Base-by-base conservation (phyloP, 371 early-diverging fungal species). In the Rhizopus arrhizus region DNA sequence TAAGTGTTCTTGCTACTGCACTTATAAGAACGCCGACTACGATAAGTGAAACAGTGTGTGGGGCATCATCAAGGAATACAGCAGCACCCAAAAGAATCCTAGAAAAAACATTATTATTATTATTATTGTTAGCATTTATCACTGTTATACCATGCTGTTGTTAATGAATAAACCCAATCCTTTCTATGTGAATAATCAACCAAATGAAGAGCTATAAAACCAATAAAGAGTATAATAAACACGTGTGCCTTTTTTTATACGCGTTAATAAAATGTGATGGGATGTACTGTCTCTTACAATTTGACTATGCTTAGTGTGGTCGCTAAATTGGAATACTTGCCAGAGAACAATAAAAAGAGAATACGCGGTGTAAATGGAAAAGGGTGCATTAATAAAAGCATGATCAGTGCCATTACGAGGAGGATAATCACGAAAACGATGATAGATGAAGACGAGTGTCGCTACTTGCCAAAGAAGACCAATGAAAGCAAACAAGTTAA, bases 111-210 rank as follows among this genome's bases (percentile, higher is more conserved):
- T 7, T 15, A 43, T 59, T 34, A 32, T 12, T 45, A 31, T 46
- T 32, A 9, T 33, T 16, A 31, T 41, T 13, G 10, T 41, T 54
- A 16, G 33, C 49, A 9, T 22, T 53, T 31, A 8, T 22, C 22
- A 22, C 22, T 22, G 8, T 6, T 64, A 67, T 70, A 76, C 80
- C 80, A 80, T 59, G 73, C 75, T 50, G 80, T 77, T 5, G 77
- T 73, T 32, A 69, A 58, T 48, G 80, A 77, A 58, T 71, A 77
- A 31, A 77, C 65, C 80, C 77, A 80, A 53, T 80, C 80, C 47
- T 75, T 71, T 59, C 77, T 69, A 34, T 77, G 70, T 1, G 75
- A 75, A 47, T 75, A 75, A 49, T 80, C 77, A 41, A 80, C 73
- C 42, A 77, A 60, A 45, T 80, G 72, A 52, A 76, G 66, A 7